Evolutionary conservation across 768 basidiomycete species (phyloP), one percentile per base, ranked within the genome.

Genomic region (Suillus paluster): DNA sequence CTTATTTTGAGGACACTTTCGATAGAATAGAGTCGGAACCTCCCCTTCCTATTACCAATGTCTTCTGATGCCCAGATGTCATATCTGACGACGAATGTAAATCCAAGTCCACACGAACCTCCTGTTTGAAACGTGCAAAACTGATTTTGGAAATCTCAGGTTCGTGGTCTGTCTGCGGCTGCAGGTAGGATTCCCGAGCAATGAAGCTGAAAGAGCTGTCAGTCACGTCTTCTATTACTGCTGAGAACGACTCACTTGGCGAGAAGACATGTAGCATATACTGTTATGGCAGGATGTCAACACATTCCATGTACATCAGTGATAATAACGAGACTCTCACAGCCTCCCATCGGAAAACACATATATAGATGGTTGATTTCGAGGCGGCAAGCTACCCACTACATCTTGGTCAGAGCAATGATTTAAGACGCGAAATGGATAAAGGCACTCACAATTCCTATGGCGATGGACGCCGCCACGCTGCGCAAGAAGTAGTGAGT

Each of bases 261-360:
- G 65, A 73, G 73, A 2, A 73, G 58, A 38, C 74, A 73, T 44
- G 25, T 25, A 27, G 70, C 68, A 66, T 73, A 73, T 45, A 73
- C 72, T 73, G 6, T 19, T 7, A 53, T 30, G 8, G 6, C 30
- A 21, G 14, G 17, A 25, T 2, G 27, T 50, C 34, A 50, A 25
- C 23, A 33, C 11, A 15, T 39, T 23, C 10, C 2, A 17, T 30
- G 33, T 21, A 30, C 36, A 23, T 7, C 2, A 42, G 14, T 36
- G 30, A 19, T 5, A 41, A 19, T 53, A 5, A 5, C 21, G 25
- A 21, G 7, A 21, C 27, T 64, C 72, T 65, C 17, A 73, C 72
- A 58, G 2, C 66, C 57, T 49, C 74, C 68, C 54, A 66, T 36
- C 17, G 72, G 72, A 60, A 73, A 72, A 54, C 53, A 23, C 72